Conservation (phyloP, 371 early-diverging fungal genomes). For the Choanephora cucurbitarum region DNA sequence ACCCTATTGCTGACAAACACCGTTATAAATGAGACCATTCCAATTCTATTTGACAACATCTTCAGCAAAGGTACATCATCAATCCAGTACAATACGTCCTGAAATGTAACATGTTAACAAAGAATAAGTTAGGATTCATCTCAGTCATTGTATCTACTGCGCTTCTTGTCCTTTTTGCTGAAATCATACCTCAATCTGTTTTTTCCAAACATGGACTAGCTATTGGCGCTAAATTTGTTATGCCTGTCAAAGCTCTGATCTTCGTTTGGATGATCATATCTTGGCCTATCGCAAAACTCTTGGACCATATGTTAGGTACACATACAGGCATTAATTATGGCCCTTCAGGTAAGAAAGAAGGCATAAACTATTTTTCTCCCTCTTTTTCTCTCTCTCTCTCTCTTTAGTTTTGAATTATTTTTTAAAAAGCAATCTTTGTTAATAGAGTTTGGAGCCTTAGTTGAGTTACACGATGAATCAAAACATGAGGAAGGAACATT, state of each 20-base stretch:
- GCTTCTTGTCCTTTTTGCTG: conserved; percentile 81
- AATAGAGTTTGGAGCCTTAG: conserved; percentile 73
- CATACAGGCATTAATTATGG: conserved; percentile 71
- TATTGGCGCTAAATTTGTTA: conserved; percentile 79
- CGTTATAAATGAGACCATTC: conserved; percentile 83
- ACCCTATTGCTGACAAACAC: conserved; percentile 81
- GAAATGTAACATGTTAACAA: neutral
- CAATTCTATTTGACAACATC: conserved; percentile 72
- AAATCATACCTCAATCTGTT: conserved; percentile 86
- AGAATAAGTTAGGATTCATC: conserved; percentile 48
- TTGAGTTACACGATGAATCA: conserved; percentile 66
- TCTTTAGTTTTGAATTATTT: neutral
- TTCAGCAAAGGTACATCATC: conserved; percentile 61
- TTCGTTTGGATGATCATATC: conserved; percentile 67
- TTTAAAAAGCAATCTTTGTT: neutral
- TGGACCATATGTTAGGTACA: conserved; percentile 75
- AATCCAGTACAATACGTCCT: too few relatives aligned
- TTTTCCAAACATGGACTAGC: conserved; percentile 80
- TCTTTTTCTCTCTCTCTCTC: too few relatives aligned
- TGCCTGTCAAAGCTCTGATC: conserved; percentile 71
- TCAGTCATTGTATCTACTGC: conserved; percentile 80
- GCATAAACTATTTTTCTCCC: too few relatives aligned
- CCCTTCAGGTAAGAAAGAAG: conserved; percentile 56
- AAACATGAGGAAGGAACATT: conserved; percentile 55
- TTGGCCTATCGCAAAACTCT: conserved; percentile 78